A percentile compares a stretch with the other conserved stretches of the same genome.
Evolutionary conservation across 1,284 basidiomycete genomes (phyloP).

Genomic region (Gymnopus androsaceus): DNA sequence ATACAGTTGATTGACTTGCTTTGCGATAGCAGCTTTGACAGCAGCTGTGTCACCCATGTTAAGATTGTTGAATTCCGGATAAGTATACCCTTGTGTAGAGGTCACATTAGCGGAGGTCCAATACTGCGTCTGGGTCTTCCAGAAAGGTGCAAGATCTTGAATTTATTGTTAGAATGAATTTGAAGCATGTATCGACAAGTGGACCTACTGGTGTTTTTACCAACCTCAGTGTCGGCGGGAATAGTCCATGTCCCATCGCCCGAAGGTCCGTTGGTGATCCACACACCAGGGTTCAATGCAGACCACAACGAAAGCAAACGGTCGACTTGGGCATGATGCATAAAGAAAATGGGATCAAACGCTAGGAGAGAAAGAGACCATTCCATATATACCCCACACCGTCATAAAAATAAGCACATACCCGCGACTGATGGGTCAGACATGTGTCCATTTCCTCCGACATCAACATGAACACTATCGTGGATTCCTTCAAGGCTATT

Average conservation of each 20-base stretch:
- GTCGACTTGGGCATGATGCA: slow-evolving; percentile 51
- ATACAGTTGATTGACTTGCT: slow-evolving; percentile 36
- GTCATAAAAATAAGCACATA: slow-evolving; percentile 46
- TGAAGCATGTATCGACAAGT: neutral
- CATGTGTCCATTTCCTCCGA: slow-evolving; percentile 50
- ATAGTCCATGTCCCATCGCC: slow-evolving; percentile 39
- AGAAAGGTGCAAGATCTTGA: slow-evolving; percentile 35
- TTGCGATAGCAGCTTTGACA: slow-evolving; percentile 34
- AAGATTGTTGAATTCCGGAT: slow-evolving; percentile 47
- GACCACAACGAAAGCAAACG: slow-evolving; percentile 48
- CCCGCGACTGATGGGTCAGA: slow-evolving; percentile 38
- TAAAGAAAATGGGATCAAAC: slow-evolving; percentile 51
- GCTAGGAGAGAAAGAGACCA: too few relatives aligned
- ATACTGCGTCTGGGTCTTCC: slow-evolving; percentile 27
- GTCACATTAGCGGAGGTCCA: slow-evolving; percentile 32
- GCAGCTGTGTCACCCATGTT: slow-evolving; percentile 30
- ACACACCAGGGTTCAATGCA: slow-evolving; percentile 40
- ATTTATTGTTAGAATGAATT: neutral
- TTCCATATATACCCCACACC: too few relatives aligned
- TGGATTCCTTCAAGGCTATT: slow-evolving; percentile 54
- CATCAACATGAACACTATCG: slow-evolving; percentile 44
- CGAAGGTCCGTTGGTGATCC: slow-evolving; percentile 35
- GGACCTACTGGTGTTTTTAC: slow-evolving; percentile 37
- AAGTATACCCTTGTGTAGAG: slow-evolving; percentile 38
- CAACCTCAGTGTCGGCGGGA: slow-evolving; percentile 28